Conservation (phyloP, 495 filamentous ascomycete genomes). For the Lasiosphaeria miniovina region DNA sequence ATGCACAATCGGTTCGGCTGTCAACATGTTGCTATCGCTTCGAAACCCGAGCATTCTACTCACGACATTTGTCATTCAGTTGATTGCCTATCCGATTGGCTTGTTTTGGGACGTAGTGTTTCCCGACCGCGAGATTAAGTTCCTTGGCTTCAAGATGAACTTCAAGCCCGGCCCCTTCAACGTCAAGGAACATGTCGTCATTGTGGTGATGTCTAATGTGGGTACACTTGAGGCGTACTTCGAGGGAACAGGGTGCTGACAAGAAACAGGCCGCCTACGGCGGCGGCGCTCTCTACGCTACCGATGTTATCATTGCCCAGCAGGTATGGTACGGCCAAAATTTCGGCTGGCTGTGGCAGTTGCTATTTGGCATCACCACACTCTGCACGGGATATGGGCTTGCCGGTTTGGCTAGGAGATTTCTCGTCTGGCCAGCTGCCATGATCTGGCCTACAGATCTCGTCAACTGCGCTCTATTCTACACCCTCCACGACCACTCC, state of each 20-base stretch:
- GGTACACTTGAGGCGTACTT: constrained; percentile 9
- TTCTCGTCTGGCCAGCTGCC: constrained; percentile 63
- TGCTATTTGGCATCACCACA: constrained; percentile 66
- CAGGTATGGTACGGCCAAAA: constrained; percentile 36
- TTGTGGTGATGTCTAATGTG: constrained; percentile 70
- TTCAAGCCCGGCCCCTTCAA: constrained; percentile 72
- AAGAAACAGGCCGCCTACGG: constrained; percentile 40
- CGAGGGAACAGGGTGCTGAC: constrained; percentile 12
- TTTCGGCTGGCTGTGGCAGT: constrained; percentile 60
- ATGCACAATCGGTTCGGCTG: constrained; percentile 61
- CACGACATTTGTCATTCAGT: constrained; percentile 65
- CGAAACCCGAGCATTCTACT: constrained; percentile 62
- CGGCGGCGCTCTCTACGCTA: constrained; percentile 47
- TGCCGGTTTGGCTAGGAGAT: constrained; percentile 63
- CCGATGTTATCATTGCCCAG: constrained; percentile 45
- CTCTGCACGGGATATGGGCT: constrained; percentile 71
- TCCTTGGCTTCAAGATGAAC: constrained; percentile 59
- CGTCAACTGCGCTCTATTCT: constrained; percentile 63
- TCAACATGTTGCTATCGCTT: constrained; percentile 70
- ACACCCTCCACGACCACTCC: constrained; percentile 63
- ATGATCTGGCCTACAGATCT: constrained; percentile 73
- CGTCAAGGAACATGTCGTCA: constrained; percentile 75
- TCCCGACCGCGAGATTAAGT: constrained; percentile 55
- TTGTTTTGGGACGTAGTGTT: constrained; percentile 53
- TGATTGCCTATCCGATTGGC: constrained; percentile 67